A percentile compares a stretch with the other conserved stretches of the same genome.
These are phyloP conservation scores for Sambucus nigra DNA, from an alignment of 129 eudicot species.

Conservation along the genomic window DNA sequence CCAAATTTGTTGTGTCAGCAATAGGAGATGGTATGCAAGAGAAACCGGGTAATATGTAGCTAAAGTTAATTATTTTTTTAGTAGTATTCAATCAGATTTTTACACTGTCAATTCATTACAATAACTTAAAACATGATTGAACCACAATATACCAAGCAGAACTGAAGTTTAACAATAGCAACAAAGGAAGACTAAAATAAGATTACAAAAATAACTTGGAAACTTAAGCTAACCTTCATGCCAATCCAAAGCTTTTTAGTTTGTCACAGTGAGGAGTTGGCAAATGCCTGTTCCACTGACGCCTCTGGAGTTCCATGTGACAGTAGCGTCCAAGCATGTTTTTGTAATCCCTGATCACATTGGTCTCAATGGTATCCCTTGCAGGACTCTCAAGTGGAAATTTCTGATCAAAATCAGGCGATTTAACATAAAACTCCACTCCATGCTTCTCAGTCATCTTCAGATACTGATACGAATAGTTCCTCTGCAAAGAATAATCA, in stretches of 20 bases:
- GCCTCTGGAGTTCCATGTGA: conserved; percentile 82
- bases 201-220: not conserved
- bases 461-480: conserved; percentile 58
- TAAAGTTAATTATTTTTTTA: too few relatives aligned
- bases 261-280: conserved; percentile 97
- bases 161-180: not conserved
- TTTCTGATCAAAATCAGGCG: conserved; percentile 63
- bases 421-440: conserved; percentile 75
- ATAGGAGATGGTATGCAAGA: too few relatives aligned
- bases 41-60: too few relatives aligned
- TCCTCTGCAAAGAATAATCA: conserved; percentile 82
- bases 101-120: not conserved
- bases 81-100: not conserved
- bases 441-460: conserved; percentile 59
- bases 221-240: conserved; percentile 54
- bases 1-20: too few relatives aligned
- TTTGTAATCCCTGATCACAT: conserved; percentile 71
- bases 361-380: conserved; percentile 51
- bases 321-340: conserved; percentile 84
- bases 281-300: conserved; percentile 81
- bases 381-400: conserved; percentile 59
- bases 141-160: not conserved
- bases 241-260: conserved; percentile 53
- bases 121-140: not conserved
- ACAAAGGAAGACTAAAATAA: not conserved